Evolutionary conservation across 2,329 filamentous ascomycete species (phyloP).

Genomic region (Fusarium fracticaudum): DNA sequence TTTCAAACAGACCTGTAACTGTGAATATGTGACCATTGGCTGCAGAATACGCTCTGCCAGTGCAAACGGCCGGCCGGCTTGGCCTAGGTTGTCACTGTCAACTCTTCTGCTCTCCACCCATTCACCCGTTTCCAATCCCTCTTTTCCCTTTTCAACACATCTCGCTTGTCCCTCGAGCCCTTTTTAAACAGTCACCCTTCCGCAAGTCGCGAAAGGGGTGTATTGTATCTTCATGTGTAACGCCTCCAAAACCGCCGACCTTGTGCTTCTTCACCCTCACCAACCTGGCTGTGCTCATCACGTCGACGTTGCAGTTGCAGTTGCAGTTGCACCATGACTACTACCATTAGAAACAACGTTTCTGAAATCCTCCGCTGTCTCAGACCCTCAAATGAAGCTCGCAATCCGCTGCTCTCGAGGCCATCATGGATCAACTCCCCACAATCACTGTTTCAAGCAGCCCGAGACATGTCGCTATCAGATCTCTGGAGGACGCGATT

Average conservation of each 20-base stretch:
- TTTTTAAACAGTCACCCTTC: conserved; percentile 28
- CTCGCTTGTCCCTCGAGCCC: conserved; percentile 4
- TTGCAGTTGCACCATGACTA: conserved; percentile 37
- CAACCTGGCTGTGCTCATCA: conserved; percentile 9
- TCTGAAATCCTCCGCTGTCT: conserved; percentile 44
- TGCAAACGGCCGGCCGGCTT: conserved; percentile 13
- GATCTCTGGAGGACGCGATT: conserved; percentile 33
- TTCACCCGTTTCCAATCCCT: not conserved
- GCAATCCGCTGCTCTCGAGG: conserved; percentile 13
- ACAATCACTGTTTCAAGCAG: conserved; percentile 34
- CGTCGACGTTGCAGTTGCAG: conserved; percentile 31
- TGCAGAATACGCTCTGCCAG: not conserved
- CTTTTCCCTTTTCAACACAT: conserved; percentile 10
- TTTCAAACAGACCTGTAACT: not conserved
- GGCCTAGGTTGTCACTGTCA: conserved; percentile 7
- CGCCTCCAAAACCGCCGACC: conserved; percentile 6
- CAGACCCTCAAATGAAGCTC: conserved; percentile 40
- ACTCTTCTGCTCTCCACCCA: not conserved
- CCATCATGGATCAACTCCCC: conserved; percentile 15
- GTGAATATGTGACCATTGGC: not conserved
- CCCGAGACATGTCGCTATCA: conserved; percentile 38
- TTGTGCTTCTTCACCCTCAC: conserved; percentile 15
- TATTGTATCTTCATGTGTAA: conserved; percentile 30
- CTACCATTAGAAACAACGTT: conserved; percentile 28
- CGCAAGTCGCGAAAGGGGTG: conserved; percentile 25